A percentile compares a stretch with the other conserved stretches of the same genome.
phyloP scores from a whole-genome alignment of 2,329 filamentous ascomycete genomes.

The Aspergillus floridensis region DNA sequence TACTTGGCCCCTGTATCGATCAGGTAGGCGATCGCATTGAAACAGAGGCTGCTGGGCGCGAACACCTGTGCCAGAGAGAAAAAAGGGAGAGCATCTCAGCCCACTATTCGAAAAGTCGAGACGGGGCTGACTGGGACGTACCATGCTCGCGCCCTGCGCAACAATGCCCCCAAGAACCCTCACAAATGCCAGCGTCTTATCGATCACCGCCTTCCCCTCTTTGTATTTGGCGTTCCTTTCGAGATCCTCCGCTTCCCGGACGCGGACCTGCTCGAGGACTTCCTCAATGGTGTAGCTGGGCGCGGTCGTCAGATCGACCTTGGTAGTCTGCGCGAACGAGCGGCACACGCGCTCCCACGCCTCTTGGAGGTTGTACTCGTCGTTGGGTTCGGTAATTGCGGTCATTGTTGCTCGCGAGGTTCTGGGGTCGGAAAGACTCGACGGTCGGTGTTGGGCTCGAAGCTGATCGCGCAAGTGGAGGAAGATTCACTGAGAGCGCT shows the following conservation, averaged over 20 bases:
- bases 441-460: no score
- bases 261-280: slow-evolving; percentile 22
- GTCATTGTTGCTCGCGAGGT: no score
- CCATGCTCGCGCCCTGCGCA: slow-evolving; percentile 27
- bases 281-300: slow-evolving; percentile 20
- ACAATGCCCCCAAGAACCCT: slow-evolving; percentile 23
- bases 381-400: no score
- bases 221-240: slow-evolving; percentile 23
- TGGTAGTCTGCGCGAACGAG: slow-evolving; percentile 17
- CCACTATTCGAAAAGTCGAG: not conserved
- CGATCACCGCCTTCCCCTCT: slow-evolving; percentile 21
- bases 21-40: slow-evolving; percentile 30
- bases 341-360: no score
- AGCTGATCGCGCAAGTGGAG: no score
- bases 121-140: slow-evolving; percentile 4
- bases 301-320: slow-evolving; percentile 19
- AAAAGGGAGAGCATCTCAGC: not conserved
- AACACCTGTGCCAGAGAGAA: slow-evolving; percentile 18
- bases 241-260: slow-evolving; percentile 23
- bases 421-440: no score
- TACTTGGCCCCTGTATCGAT: slow-evolving; percentile 27
- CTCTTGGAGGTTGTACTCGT: no score
- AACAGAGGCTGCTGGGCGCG: slow-evolving; percentile 27
- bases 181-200: slow-evolving; percentile 25
- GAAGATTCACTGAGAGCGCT: no score